phyloP scores from a whole-genome alignment of 2,329 filamentous ascomycete genomes.

The Aspergillus caelatus region DNA sequence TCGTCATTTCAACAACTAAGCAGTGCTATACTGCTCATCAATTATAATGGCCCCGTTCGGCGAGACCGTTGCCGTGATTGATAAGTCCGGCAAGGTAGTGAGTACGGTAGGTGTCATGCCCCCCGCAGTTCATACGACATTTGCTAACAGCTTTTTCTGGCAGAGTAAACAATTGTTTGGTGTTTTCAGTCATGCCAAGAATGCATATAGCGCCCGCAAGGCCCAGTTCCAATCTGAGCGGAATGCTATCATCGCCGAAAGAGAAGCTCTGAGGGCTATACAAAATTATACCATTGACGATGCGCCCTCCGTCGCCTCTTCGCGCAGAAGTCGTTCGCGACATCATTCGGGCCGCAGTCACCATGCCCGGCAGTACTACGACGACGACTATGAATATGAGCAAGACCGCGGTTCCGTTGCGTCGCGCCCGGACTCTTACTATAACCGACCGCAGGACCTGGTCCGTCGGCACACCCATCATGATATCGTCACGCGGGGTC shows the following conservation, averaged over 20 bases:
- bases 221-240: slow-evolving; percentile 75
- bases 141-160: slow-evolving; percentile 16
- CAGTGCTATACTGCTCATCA: not conserved
- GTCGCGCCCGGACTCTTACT: slow-evolving; percentile 23
- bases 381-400: slow-evolving; percentile 29
- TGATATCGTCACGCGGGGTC: slow-evolving; percentile 33
- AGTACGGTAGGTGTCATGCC: slow-evolving; percentile 68
- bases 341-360: slow-evolving; percentile 34
- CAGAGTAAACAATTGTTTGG: slow-evolving; percentile 88
- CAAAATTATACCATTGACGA: slow-evolving; percentile 55
- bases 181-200: slow-evolving; percentile 90
- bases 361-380: slow-evolving; percentile 18
- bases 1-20: not conserved
- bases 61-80: slow-evolving; percentile 86
- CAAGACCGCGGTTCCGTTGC: slow-evolving; percentile 33
- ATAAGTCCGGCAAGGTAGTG: slow-evolving; percentile 88
- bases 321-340: slow-evolving; percentile 42
- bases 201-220: slow-evolving; percentile 85
- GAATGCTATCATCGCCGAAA: slow-evolving; percentile 60
- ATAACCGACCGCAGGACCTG: slow-evolving; percentile 27
- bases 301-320: slow-evolving; percentile 47
- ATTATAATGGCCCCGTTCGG: slow-evolving; percentile 39
- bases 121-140: slow-evolving; percentile 13
- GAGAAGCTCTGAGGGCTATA: slow-evolving; percentile 61
- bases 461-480: slow-evolving; percentile 44